These are phyloP conservation scores for Pontederia paniculata DNA, from an alignment of 176 grass and related monocot species.

Conservation along the genomic window DNA sequence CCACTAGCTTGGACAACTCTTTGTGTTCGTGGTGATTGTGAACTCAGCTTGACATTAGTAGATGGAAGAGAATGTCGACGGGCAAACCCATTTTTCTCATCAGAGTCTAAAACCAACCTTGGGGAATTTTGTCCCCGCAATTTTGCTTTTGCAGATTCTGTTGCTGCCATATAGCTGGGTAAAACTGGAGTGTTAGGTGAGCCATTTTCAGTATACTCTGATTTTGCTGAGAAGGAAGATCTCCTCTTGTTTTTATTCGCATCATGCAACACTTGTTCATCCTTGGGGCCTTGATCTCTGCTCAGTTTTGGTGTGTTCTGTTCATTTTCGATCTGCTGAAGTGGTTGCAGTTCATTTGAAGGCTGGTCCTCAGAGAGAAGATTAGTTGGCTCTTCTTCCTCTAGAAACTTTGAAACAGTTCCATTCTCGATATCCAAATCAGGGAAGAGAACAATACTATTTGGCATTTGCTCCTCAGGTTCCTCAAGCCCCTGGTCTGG, in stretches of 20 bases:
- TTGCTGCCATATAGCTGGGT: conserved; percentile 74
- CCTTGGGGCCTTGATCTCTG: conserved; percentile 34
- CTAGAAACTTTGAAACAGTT: conserved; percentile 16
- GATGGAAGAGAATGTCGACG: conserved; percentile 32
- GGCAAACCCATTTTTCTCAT: conserved; percentile 15
- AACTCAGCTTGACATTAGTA: conserved; percentile 27
- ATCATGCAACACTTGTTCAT: conserved; percentile 34
- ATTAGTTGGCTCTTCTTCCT: conserved; percentile 28
- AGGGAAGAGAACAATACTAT: conserved; percentile 22
- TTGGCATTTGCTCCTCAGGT: conserved; percentile 29
- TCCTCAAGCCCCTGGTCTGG: conserved; percentile 24
- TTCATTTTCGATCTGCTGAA: conserved; percentile 32
- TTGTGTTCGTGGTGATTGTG: conserved; percentile 35
- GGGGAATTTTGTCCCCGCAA: conserved; percentile 27
- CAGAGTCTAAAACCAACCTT: conserved; percentile 21
- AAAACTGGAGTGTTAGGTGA: conserved; percentile 23
- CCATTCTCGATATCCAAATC: conserved; percentile 25
- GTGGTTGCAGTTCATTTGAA: conserved; percentile 36
- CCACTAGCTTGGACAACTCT: conserved; percentile 4
- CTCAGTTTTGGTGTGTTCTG: conserved; percentile 28
- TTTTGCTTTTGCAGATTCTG: conserved; percentile 36
- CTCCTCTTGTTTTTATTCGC: conserved; percentile 58
- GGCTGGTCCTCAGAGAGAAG: conserved; percentile 15
- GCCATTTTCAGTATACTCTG: conserved; percentile 50
- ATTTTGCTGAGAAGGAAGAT: conserved; percentile 59